phyloP scores from a whole-genome alignment of 345 rosid species.

The Hevea brasiliensis region DNA sequence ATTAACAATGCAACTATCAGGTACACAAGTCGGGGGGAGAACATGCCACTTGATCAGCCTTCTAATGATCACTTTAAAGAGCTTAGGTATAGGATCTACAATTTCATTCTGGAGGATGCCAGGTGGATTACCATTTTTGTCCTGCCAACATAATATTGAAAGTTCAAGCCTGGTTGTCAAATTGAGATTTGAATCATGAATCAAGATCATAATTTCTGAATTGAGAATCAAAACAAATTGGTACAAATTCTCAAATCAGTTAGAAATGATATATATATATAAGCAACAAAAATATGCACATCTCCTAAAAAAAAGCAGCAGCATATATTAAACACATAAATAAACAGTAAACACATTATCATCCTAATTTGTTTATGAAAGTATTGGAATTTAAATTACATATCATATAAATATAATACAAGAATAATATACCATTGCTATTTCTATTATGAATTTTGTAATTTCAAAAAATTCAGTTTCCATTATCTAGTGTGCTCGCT shows the following conservation, averaged over 20 bases:
- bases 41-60: slow-evolving; percentile 84
- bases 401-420: too few relatives aligned
- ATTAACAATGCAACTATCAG: slow-evolving; percentile 94
- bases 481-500: too few relatives aligned
- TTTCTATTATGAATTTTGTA: background rate
- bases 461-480: too few relatives aligned
- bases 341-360: too few relatives aligned
- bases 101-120: slow-evolving; percentile 62
- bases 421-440: background rate
- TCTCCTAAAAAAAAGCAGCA: too few relatives aligned
- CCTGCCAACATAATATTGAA: slow-evolving; percentile 45
- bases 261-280: background rate
- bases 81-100: slow-evolving; percentile 81
- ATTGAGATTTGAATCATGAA: background rate
- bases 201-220: background rate
- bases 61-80: slow-evolving; percentile 80
- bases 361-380: too few relatives aligned
- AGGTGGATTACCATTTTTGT: slow-evolving; percentile 75
- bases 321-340: too few relatives aligned
- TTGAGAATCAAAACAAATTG: background rate
- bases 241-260: background rate
- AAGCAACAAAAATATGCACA: too few relatives aligned
- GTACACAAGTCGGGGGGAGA: slow-evolving; percentile 80
- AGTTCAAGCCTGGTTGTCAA: background rate
- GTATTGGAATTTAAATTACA: too few relatives aligned